A percentile compares a stretch with the other conserved stretches of the same genome.
phyloP scores from a whole-genome alignment of 2,329 filamentous ascomycete species.

The Lachnellula occidentalis region DNA sequence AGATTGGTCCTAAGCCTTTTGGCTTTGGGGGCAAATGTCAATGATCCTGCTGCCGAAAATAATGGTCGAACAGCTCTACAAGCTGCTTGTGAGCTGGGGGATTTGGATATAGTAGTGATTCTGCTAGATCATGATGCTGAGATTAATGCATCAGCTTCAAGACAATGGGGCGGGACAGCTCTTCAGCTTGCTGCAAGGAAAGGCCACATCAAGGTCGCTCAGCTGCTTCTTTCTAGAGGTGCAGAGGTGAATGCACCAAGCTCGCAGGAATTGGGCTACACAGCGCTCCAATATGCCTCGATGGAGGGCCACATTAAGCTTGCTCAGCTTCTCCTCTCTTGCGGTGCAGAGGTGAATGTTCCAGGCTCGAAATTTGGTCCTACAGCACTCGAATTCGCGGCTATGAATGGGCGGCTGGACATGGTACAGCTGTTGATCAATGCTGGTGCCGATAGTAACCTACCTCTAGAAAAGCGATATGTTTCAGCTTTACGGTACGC shows the following conservation, averaged over 20 bases:
- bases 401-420: not conserved
- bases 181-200: not conserved
- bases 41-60: not conserved
- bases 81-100: not conserved
- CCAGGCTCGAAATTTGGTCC: not conserved
- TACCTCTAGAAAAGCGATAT: no score
- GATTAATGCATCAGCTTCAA: not conserved
- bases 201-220: not conserved
- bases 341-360: not conserved
- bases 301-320: not conserved
- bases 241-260: not conserved
- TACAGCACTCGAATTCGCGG: not conserved
- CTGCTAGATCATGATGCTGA: not conserved
- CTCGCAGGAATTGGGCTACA: not conserved
- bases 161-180: not conserved
- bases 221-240: not conserved
- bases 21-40: not conserved
- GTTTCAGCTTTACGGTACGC: no score
- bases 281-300: not conserved
- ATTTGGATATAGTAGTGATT: not conserved
- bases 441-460: not conserved
- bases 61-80: not conserved
- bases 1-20: not conserved
- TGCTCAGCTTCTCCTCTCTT: not conserved
- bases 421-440: not conserved